Conservation (phyloP, 441 rosid genomes). For the Populus hybrid region DNA sequence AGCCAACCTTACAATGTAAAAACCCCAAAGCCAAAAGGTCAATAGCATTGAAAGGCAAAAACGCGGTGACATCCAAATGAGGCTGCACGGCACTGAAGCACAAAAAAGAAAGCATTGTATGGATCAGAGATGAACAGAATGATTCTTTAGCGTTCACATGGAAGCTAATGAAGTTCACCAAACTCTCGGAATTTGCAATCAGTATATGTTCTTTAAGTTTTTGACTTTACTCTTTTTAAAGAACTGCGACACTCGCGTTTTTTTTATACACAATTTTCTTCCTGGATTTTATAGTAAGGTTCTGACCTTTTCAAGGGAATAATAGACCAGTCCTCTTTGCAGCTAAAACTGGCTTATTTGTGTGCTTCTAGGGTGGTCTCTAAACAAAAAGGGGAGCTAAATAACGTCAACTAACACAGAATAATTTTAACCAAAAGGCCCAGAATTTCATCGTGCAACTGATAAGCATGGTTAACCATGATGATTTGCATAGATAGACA, state of each 20-base stretch:
- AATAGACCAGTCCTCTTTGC: no score
- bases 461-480: neutral
- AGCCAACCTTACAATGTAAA: neutral
- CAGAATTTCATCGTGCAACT: neutral
- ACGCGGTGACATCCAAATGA: neutral
- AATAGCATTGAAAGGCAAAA: neutral
- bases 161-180: neutral
- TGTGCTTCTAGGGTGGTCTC: no score
- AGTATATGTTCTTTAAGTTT: neutral
- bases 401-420: no score
- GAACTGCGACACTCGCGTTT: neutral
- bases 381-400: neutral
- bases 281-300: neutral
- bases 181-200: neutral
- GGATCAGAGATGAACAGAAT: neutral
- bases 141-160: neutral
- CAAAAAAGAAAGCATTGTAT: neutral
- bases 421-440: no score
- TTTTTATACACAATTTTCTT: no score
- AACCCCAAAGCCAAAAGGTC: neutral
- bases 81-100: neutral
- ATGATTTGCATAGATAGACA: neutral
- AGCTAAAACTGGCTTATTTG: no score
- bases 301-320: neutral
- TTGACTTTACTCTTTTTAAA: neutral